Evolutionary conservation across 2,329 filamentous ascomycete genomes (phyloP).

Genomic region (Botrytis pseudocinerea): DNA sequence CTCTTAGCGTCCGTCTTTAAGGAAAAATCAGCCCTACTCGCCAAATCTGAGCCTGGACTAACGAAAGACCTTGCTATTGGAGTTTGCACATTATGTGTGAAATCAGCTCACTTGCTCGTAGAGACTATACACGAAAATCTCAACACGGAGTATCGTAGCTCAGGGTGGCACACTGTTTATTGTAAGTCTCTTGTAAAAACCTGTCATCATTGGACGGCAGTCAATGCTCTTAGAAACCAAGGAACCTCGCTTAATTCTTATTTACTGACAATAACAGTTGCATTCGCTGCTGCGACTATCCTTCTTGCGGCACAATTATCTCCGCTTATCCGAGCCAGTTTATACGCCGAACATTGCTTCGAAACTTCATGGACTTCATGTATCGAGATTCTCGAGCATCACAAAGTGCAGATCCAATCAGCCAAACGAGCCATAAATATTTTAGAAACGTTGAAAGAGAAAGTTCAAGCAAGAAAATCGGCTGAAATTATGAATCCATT

Average conservation of each 20-base stretch:
- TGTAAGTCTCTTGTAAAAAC: slow-evolving; percentile 24
- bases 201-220: neutral
- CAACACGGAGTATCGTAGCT: slow-evolving; percentile 22
- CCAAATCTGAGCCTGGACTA: neutral
- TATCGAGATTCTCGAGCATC: slow-evolving; percentile 17
- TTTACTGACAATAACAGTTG: slow-evolving; percentile 17
- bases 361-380: slow-evolving; percentile 17
- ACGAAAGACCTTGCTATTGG: slow-evolving; percentile 16
- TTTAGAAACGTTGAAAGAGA: slow-evolving; percentile 10
- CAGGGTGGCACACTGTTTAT: slow-evolving; percentile 32
- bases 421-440: slow-evolving; percentile 13
- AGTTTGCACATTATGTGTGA: slow-evolving; percentile 29
- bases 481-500: too few relatives aligned
- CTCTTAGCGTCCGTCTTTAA: slow-evolving; percentile 9
- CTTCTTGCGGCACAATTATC: slow-evolving; percentile 26
- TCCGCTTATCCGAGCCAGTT: neutral
- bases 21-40: neutral
- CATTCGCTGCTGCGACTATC: slow-evolving; percentile 28
- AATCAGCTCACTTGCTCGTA: slow-evolving; percentile 27
- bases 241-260: too few relatives aligned
- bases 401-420: slow-evolving; percentile 15
- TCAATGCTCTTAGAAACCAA: neutral
- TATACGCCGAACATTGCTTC: slow-evolving; percentile 2
- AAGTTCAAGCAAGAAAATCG: neutral
- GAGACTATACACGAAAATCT: slow-evolving; percentile 23